Percentiles rank a stretch among this genome's conserved stretches.
phyloP scores from a whole-genome alignment of 148 eudicot species.

The Camellia granthamiana region DNA sequence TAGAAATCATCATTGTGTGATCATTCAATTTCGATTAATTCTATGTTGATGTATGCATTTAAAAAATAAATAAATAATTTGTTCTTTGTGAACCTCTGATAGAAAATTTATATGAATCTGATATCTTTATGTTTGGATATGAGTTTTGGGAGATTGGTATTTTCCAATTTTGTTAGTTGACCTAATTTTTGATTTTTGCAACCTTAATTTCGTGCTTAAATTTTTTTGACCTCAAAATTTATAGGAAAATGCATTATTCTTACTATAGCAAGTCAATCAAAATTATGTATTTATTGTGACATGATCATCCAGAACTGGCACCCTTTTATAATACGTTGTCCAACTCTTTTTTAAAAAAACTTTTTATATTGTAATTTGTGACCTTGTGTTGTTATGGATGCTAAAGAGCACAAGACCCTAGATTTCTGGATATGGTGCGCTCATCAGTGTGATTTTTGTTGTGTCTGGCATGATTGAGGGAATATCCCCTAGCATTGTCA shows the following conservation, averaged over 20 bases:
- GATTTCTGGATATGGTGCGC: not conserved
- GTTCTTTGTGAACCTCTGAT: not conserved
- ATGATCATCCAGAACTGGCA: not conserved
- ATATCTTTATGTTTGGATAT: not conserved
- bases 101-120: not conserved
- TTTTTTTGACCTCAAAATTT: too few relatives aligned
- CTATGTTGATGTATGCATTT: not conserved
- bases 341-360: not conserved
- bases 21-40: not conserved
- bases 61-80: not conserved
- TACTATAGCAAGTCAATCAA: not conserved
- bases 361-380: too few relatives aligned
- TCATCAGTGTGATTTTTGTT: not conserved
- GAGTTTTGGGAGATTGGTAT: not conserved
- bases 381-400: not conserved
- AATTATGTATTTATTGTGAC: not conserved
- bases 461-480: not conserved
- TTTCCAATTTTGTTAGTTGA: not conserved
- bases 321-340: not conserved
- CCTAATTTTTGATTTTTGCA: not conserved
- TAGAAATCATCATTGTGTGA: not conserved
- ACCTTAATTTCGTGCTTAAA: not conserved
- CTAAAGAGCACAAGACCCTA: not conserved
- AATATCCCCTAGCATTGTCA: not conserved
- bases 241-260: too few relatives aligned